phyloP scores from a whole-genome alignment of 2,329 filamentous ascomycete species.

The Fusarium sp. region DNA sequence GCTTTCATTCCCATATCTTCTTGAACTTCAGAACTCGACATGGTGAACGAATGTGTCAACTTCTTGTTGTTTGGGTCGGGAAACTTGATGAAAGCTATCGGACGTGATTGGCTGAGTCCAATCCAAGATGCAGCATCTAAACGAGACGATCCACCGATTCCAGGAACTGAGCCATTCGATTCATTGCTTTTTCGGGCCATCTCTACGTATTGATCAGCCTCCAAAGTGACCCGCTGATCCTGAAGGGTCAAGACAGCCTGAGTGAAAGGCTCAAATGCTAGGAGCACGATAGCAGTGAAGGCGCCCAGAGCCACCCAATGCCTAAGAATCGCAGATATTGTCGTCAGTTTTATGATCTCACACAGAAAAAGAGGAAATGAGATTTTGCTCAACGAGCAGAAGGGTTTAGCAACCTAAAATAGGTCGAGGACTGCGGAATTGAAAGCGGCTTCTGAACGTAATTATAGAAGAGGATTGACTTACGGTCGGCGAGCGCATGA shows the following conservation, averaged over 20 bases:
- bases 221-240: not conserved
- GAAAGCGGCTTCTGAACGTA: no score
- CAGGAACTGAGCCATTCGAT: not conserved
- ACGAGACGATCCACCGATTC: not conserved
- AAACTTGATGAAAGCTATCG: not conserved
- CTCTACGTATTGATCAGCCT: not conserved
- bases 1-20: constrained; percentile 24
- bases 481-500: constrained; percentile 21
- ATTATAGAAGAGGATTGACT: not conserved
- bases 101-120: rapidly evolving
- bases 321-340: not conserved
- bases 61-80: not conserved
- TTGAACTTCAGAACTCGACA: not conserved
- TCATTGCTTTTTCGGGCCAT: not conserved
- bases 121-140: not conserved
- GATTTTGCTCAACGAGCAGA: no score
- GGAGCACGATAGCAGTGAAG: constrained; percentile 2
- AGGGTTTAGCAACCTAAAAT: no score
- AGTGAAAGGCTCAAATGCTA: constrained; percentile 24
- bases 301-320: constrained; percentile 24
- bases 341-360: not conserved
- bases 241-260: constrained; percentile 17
- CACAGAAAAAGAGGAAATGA: no score
- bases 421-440: no score
- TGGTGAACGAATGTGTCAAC: not conserved